Percentiles rank a stretch among this genome's conserved stretches.
phyloP scores from a whole-genome alignment of 2,329 filamentous ascomycete species.

The Monosporascus sp. region DNA sequence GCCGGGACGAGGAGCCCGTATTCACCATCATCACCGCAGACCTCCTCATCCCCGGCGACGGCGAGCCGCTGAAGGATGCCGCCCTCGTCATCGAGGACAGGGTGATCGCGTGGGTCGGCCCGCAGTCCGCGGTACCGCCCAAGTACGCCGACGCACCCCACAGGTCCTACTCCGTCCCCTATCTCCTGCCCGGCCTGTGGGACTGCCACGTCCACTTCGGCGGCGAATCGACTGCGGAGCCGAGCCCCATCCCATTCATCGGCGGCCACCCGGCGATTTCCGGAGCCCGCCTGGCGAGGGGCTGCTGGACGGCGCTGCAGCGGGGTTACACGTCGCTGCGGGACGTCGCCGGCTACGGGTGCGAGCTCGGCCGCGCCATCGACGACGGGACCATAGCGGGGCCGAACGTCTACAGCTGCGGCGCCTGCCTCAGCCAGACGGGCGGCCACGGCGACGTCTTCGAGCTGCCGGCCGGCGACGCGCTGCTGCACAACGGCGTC shows the following conservation, averaged over 20 bases:
- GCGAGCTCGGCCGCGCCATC: conserved; percentile 27
- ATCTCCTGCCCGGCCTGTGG: conserved; percentile 32
- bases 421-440: conserved; percentile 30
- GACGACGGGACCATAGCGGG: conserved; percentile 28
- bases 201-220: conserved; percentile 30
- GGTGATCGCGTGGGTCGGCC: conserved; percentile 34
- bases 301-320: conserved; percentile 34
- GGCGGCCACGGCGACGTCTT: conserved; percentile 32
- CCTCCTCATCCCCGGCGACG: conserved; percentile 34
- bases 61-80: conserved; percentile 26
- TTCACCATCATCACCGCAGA: conserved; percentile 30
- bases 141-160: conserved; percentile 25
- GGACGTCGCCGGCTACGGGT: conserved; percentile 29
- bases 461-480: conserved; percentile 28
- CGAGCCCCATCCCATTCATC: conserved; percentile 14
- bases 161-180: conserved; percentile 21
- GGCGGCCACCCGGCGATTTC: conserved; percentile 25
- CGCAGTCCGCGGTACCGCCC: conserved; percentile 20
- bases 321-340: conserved; percentile 32
- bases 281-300: conserved; percentile 28
- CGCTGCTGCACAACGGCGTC: conserved; percentile 30
- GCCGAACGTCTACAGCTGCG: conserved; percentile 28
- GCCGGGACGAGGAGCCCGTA: conserved; percentile 18
- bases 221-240: conserved; percentile 14
- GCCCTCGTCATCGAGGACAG: conserved; percentile 32